phyloP scores from a whole-genome alignment of 2,329 filamentous ascomycete species.

The Colletotrichum sp. region DNA sequence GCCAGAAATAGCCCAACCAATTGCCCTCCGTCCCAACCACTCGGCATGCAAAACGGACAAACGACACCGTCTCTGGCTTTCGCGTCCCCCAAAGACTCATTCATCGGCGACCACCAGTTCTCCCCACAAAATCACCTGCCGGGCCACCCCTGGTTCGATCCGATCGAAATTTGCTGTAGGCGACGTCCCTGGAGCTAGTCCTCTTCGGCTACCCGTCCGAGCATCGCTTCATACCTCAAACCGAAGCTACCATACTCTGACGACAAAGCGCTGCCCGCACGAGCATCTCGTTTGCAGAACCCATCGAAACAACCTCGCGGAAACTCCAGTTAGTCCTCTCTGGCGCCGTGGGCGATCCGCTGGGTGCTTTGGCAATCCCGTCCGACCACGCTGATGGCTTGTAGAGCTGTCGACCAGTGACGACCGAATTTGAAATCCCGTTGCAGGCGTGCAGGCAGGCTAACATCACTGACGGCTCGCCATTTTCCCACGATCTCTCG shows the following conservation, averaged over 20 bases:
- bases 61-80: not conserved
- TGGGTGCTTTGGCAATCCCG: not conserved
- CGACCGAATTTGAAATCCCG: not conserved
- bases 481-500: not conserved
- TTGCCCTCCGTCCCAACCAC: not conserved
- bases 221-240: slow-evolving; percentile 6
- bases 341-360: not conserved
- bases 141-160: slow-evolving; percentile 5
- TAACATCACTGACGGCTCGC: no score
- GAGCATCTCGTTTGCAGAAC: not conserved
- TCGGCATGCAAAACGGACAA: not conserved
- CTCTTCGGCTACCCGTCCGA: not conserved
- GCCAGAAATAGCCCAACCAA: not conserved
- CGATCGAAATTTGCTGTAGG: slow-evolving; percentile 1
- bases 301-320: not conserved
- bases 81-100: not conserved
- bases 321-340: not conserved
- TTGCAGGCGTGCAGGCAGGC: not conserved
- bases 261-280: slow-evolving; percentile 10
- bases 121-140: not conserved
- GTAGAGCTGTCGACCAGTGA: not conserved
- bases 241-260: not conserved
- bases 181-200: not conserved
- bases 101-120: not conserved
- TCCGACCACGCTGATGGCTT: not conserved